Evolutionary conservation across 768 basidiomycete species (phyloP).

Genomic region (Panaeolus papilionaceus): DNA sequence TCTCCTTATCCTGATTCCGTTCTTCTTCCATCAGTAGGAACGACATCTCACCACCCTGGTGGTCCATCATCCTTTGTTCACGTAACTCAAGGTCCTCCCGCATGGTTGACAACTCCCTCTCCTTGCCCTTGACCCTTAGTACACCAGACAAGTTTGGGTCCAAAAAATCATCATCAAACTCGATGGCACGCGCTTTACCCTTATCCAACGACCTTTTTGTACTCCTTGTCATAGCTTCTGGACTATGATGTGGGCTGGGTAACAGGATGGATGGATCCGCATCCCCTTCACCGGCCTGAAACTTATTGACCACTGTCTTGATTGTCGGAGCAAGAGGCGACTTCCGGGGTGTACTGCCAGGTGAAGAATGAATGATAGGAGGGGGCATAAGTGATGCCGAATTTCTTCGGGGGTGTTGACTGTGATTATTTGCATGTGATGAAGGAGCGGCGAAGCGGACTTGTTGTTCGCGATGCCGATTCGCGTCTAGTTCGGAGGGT

Average conservation of each 20-base stretch:
- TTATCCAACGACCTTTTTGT: slow-evolving; percentile 36
- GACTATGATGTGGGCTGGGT: slow-evolving; percentile 49
- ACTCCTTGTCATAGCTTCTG: slow-evolving; percentile 24
- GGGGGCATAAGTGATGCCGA: slow-evolving; percentile 13
- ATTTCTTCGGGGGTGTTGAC: not conserved
- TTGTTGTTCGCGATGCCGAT: slow-evolving; percentile 35
- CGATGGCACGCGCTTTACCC: slow-evolving; percentile 51
- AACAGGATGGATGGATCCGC: slow-evolving; percentile 59
- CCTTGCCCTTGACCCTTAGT: slow-evolving; percentile 60
- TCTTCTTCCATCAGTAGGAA: slow-evolving; percentile 44
- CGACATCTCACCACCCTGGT: slow-evolving; percentile 37
- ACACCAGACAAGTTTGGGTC: slow-evolving; percentile 50
- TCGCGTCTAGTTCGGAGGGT: slow-evolving; percentile 44
- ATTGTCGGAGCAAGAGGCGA: slow-evolving; percentile 47
- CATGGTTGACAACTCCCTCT: slow-evolving; percentile 65
- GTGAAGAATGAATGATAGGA: slow-evolving; percentile 13
- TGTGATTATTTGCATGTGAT: slow-evolving; percentile 7
- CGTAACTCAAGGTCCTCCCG: slow-evolving; percentile 55
- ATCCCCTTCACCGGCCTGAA: slow-evolving; percentile 50
- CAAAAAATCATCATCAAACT: slow-evolving; percentile 23
- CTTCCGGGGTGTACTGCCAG: slow-evolving; percentile 28
- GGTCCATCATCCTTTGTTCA: slow-evolving; percentile 45
- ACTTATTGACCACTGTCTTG: slow-evolving; percentile 54
- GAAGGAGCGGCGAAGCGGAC: slow-evolving; percentile 43
- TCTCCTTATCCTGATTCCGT: slow-evolving; percentile 61